These are phyloP conservation scores for Backusella morwellensis DNA, from an alignment of 192 early-diverging fungal genomes.

Conservation along the genomic window DNA sequence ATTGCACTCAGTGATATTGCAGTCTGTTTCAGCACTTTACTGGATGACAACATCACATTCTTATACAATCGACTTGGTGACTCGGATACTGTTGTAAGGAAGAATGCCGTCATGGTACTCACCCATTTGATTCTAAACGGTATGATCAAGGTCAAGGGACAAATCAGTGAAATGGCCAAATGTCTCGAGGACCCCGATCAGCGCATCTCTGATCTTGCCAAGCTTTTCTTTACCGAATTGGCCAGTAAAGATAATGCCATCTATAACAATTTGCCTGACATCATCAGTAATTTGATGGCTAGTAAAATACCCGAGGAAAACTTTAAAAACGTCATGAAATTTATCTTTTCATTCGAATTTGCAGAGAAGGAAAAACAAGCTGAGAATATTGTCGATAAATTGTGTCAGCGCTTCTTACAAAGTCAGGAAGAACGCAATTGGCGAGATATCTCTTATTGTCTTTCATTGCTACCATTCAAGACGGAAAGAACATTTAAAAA, in stretches of 20 bases:
- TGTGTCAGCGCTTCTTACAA: constrained; percentile 92
- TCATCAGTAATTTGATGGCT: constrained; percentile 87
- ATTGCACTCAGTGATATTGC: constrained; percentile 99
- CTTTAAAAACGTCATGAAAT: constrained; percentile 92
- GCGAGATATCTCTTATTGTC: constrained; percentile 92
- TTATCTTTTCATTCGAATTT: constrained; percentile 83
- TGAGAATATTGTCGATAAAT: constrained; percentile 94
- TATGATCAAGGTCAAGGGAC: constrained; percentile 99
- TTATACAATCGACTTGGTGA: constrained; percentile 93
- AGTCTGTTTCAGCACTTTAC: constrained; percentile 95
- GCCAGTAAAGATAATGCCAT: constrained; percentile 96
- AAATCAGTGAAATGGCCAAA: constrained; percentile 98
- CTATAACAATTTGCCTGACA: constrained; percentile 99
- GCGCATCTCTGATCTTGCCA: constrained; percentile 89
- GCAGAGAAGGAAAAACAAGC: constrained; percentile 90
- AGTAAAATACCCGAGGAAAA: constrained; percentile 77
- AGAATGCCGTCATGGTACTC: constrained; percentile 98
- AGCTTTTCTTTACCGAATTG: constrained; percentile 95
- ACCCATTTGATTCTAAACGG: constrained; percentile 98
- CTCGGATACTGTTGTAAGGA: constrained; percentile 78
- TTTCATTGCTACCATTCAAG: constrained; percentile 86
- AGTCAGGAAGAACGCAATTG: constrained; percentile 76
- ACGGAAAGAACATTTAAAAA: constrained; percentile 84
- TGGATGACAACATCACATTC: constrained; percentile 95
- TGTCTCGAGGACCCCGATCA: constrained; percentile 87